These are phyloP conservation scores for Ophiostoma pallidulum DNA, from an alignment of 2,329 filamentous ascomycete genomes.

Conservation along the genomic window DNA sequence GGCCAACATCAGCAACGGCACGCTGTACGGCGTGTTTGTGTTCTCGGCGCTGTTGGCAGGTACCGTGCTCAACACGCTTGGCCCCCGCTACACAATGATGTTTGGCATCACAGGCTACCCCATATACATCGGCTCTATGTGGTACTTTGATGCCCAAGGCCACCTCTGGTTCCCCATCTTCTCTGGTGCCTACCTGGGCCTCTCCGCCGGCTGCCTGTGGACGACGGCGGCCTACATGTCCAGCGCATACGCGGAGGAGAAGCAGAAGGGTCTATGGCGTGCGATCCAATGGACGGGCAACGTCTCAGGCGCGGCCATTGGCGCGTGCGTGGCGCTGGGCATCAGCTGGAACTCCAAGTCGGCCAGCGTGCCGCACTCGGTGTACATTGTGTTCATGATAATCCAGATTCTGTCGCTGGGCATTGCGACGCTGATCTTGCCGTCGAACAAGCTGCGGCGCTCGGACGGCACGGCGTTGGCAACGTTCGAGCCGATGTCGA, in stretches of 20 bases:
- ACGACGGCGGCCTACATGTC: constrained; percentile 25
- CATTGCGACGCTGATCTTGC: constrained; percentile 14
- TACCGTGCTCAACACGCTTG: constrained; percentile 21
- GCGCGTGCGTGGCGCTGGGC: constrained; percentile 15
- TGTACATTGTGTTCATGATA: constrained; percentile 22
- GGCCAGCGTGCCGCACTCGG: constrained; percentile 16
- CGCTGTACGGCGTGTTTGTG: constrained; percentile 23
- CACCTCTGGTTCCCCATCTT: constrained; percentile 20
- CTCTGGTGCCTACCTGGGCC: constrained; percentile 21
- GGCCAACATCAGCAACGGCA: constrained; percentile 22
- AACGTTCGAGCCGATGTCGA: constrained; percentile 19
- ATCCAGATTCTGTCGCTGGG: constrained; percentile 17
- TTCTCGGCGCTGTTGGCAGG: constrained; percentile 21
- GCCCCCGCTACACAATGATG: constrained; percentile 15
- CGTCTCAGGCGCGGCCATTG: constrained; percentile 22
- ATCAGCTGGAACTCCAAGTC: neutral
- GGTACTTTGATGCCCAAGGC: constrained; percentile 22
- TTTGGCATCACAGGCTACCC: constrained; percentile 21
- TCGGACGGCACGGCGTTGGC: constrained; percentile 23
- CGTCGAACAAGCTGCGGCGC: constrained; percentile 19
- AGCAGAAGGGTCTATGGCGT: constrained; percentile 23
- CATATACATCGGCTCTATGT: constrained; percentile 22
- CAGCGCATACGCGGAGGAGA: constrained; percentile 25
- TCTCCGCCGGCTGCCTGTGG: constrained; percentile 24
- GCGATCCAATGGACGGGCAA: constrained; percentile 25